Evolutionary conservation across 2,329 filamentous ascomycete genomes (phyloP).

Genomic region (Leptographium galeiforme): DNA sequence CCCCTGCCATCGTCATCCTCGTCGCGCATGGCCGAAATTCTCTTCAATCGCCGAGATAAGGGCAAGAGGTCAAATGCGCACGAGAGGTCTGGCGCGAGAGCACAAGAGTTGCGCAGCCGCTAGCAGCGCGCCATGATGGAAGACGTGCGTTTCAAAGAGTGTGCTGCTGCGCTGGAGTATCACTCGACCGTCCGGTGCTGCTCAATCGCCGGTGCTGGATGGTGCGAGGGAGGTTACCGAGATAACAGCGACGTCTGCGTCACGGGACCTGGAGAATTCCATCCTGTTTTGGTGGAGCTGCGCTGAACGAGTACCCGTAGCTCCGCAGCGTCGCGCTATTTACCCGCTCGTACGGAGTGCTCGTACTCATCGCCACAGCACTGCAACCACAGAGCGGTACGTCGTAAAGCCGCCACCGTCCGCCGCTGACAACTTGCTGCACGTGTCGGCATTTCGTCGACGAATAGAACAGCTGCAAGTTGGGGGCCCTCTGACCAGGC

Average conservation of each 20-base stretch:
- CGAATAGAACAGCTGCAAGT: too few relatives aligned
- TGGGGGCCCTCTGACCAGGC: neutral
- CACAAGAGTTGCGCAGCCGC: neutral
- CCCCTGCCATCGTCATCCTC: neutral
- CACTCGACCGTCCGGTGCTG: neutral
- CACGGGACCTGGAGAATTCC: neutral
- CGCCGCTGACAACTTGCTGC: too few relatives aligned
- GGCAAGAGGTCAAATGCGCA: neutral
- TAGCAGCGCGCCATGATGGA: neutral
- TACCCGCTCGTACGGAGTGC: too few relatives aligned
- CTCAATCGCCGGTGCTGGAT: neutral
- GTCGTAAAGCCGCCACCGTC: too few relatives aligned
- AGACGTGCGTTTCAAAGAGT: neutral
- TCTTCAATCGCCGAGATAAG: too few relatives aligned
- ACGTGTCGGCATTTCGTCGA: too few relatives aligned
- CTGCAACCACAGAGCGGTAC: too few relatives aligned
- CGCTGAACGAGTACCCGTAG: neutral
- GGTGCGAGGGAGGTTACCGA: neutral
- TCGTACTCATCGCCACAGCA: too few relatives aligned
- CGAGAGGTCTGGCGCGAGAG: neutral
- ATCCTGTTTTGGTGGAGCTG: neutral
- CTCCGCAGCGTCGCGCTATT: too few relatives aligned
- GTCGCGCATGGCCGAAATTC: neutral
- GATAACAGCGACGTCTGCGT: neutral
- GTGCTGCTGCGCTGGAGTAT: too few relatives aligned